phyloP scores from a whole-genome alignment of 1,284 basidiomycete genomes.

The Stereum hirsutum region DNA sequence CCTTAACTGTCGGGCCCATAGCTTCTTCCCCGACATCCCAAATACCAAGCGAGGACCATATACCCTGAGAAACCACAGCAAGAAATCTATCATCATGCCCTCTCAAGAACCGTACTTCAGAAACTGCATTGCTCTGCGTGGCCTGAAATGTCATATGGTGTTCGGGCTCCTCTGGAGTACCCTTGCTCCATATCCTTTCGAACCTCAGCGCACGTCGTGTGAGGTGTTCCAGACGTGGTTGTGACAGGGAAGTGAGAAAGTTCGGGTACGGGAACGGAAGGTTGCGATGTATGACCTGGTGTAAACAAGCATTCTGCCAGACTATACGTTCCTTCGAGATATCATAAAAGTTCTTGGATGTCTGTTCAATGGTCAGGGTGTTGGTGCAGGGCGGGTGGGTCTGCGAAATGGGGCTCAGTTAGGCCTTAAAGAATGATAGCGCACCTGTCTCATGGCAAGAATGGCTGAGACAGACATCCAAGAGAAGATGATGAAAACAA shows the following conservation, averaged over 20 bases:
- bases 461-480: slow-evolving; percentile 38
- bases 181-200: slow-evolving; percentile 36
- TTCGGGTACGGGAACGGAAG: slow-evolving; percentile 1
- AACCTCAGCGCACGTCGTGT: slow-evolving; percentile 34
- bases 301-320: background rate
- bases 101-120: slow-evolving; percentile 27
- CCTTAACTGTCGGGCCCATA: background rate
- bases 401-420: background rate
- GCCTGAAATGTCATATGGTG: slow-evolving; percentile 4
- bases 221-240: slow-evolving; percentile 38
- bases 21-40: slow-evolving; percentile 32
- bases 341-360: background rate
- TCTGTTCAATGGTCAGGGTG: background rate
- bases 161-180: slow-evolving; percentile 16
- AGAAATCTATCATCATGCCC: slow-evolving; percentile 32
- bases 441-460: slow-evolving; percentile 36
- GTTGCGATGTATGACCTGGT: background rate
- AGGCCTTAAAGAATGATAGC: slow-evolving; percentile 9
- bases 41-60: slow-evolving; percentile 45
- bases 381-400: background rate
- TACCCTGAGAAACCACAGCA: slow-evolving; percentile 43
- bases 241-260: slow-evolving; percentile 26
- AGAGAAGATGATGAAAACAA: slow-evolving; percentile 35
- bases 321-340: background rate
- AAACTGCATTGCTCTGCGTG: background rate